Evolutionary conservation across 306 rosid species (phyloP).

Genomic region (Leucaena leucocephala): DNA sequence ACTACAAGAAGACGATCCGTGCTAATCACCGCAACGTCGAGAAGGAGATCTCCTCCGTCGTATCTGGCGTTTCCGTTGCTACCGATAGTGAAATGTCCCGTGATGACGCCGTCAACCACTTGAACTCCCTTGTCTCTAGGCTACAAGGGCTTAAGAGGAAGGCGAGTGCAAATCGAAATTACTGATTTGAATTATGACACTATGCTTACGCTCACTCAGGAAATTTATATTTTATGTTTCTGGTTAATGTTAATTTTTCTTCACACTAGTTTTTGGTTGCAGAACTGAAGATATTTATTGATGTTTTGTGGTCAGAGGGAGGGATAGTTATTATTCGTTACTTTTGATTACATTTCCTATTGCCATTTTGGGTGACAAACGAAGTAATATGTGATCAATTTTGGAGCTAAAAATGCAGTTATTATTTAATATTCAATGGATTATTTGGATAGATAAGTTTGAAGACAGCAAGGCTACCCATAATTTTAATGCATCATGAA

Average conservation of each 20-base stretch:
- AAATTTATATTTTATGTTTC: not conserved
- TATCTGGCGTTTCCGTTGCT: slow-evolving; percentile 63
- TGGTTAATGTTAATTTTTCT: not conserved
- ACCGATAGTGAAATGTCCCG: slow-evolving; percentile 51
- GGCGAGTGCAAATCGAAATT: slow-evolving; percentile 52
- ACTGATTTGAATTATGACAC: slow-evolving; percentile 11
- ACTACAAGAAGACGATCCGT: slow-evolving; percentile 96
- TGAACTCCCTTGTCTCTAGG: slow-evolving; percentile 81
- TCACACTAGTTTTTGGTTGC: slow-evolving; percentile 3
- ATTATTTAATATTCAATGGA: not conserved
- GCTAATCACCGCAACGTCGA: slow-evolving; percentile 81
- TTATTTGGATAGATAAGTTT: not conserved
- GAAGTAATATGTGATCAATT: not conserved
- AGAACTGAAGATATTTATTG: not conserved
- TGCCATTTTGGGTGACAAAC: slow-evolving; percentile 12
- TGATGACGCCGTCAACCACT: slow-evolving; percentile 78
- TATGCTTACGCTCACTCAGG: not conserved
- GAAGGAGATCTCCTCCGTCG: slow-evolving; percentile 82
- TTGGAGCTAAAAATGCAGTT: not conserved
- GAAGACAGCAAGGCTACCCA: not conserved
- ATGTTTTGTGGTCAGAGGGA: not conserved
- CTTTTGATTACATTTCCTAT: not conserved
- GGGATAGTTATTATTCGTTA: not conserved
- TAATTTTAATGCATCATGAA: slow-evolving; percentile 18
- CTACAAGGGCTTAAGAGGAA: slow-evolving; percentile 93